Evolutionary conservation across 2,329 filamentous ascomycete genomes (phyloP).

Genomic region (Colletotrichum plurivorum): DNA sequence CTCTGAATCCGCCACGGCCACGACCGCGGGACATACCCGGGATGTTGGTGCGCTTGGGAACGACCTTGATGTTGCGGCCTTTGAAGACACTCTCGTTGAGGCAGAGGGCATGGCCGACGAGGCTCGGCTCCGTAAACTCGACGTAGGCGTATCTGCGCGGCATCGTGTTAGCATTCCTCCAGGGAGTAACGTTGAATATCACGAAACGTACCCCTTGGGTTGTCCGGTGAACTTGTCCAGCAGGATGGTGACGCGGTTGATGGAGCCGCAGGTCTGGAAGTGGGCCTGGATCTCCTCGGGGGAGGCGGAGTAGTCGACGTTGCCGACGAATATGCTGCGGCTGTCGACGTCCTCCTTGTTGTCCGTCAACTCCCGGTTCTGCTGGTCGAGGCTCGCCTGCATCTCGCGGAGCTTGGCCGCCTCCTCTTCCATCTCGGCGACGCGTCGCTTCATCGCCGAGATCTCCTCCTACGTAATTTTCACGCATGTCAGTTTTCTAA

Average conservation of each 20-base stretch:
- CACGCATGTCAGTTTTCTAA: slow-evolving; percentile 35
- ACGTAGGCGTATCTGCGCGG: slow-evolving; percentile 91
- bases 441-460: slow-evolving; percentile 86
- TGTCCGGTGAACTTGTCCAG: slow-evolving; percentile 99
- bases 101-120: slow-evolving; percentile 93
- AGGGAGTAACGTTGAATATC: no score
- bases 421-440: slow-evolving; percentile 93
- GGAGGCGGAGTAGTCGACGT: slow-evolving; percentile 97
- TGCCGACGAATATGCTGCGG: slow-evolving; percentile 97
- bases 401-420: slow-evolving; percentile 89
- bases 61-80: slow-evolving; percentile 94
- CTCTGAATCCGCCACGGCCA: slow-evolving; percentile 68
- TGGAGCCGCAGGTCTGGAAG: slow-evolving; percentile 96
- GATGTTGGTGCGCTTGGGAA: slow-evolving; percentile 94
- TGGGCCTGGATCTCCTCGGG: slow-evolving; percentile 99
- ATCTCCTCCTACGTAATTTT: slow-evolving; percentile 76
- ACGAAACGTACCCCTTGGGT: slow-evolving; percentile 91
- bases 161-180: not conserved
- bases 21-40: slow-evolving; percentile 92
- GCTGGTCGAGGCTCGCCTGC: slow-evolving; percentile 88
- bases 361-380: slow-evolving; percentile 86
- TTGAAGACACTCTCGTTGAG: slow-evolving; percentile 98
- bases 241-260: slow-evolving; percentile 97
- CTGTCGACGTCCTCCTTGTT: slow-evolving; percentile 92
- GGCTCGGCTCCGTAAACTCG: slow-evolving; percentile 93